Evolutionary conservation across 306 rosid species (phyloP), one percentile per base, ranked within the genome.

Genomic region (Parietaria judaica): DNA sequence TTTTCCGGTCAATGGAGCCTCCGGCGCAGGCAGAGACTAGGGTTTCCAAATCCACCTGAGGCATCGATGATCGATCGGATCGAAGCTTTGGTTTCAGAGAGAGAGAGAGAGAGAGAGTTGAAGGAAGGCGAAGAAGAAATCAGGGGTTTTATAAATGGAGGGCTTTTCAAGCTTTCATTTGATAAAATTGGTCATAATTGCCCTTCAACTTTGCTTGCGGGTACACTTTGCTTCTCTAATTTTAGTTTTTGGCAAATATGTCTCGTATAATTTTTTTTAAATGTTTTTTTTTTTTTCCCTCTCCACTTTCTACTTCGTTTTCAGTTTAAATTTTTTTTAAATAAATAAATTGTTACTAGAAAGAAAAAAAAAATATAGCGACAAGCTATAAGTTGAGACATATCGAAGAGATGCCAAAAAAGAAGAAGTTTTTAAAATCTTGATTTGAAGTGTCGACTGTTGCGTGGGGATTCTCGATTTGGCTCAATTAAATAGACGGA

Each of bases 21-120:
- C 86, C 96, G 56, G 95, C 81, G 37, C 87, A 81, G 47, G 85
- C 85, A n/a, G 88, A 70, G 44, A 86, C 96, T 44, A 91, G 66
- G 37, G 80, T 77, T 67, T 91, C 98, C 41, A 89, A 78, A 75
- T 89, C 97, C 36, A 88, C 83, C 72, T 84, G 96, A 61, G 99
- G 90, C 96, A 86, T 77, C 13, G 49, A 60, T 3, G 6, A 58
- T 17, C 2, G 11, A 15, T 12, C 4, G 7, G 53, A 49, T 7
- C 15, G 14, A 49, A n/a, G 13, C 14, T 10, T 23, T 3, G 45
- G 9, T 41, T 41, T 9, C 15, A 13, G 58, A 14, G 48, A 54
- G 66, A 58, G 61, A 65, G 47, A 31, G 47, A 48, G 45, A 56
- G 47, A 37, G 36, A 36, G 14, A 15, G 64, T 6, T 55, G 60